A percentile compares a stretch with the other conserved stretches of the same genome.
Evolutionary conservation across 1,139 yeast species (phyloP).

Genomic region (Arxiozyma telluris): DNA sequence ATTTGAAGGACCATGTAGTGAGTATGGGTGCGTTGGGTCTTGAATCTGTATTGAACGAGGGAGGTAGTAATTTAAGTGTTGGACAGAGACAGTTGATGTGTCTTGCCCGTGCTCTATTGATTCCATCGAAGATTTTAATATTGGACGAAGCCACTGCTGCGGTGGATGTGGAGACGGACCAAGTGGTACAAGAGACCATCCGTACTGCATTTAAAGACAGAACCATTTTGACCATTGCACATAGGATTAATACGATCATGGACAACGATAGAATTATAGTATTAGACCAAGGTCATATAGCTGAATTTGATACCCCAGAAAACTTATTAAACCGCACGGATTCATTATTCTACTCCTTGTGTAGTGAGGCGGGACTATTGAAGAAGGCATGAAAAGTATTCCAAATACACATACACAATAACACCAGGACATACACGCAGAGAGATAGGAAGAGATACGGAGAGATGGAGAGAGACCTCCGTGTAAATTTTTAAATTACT

Average conservation of each 20-base stretch:
- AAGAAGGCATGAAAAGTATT: background rate
- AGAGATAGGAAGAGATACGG: too few species aligned
- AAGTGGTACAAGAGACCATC: conserved; percentile 77
- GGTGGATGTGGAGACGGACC: conserved; percentile 91
- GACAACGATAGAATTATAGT: conserved; percentile 87
- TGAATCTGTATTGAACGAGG: conserved; percentile 61
- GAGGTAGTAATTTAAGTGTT: conserved; percentile 80
- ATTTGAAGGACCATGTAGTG: conserved; percentile 64
- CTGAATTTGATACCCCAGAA: conserved; percentile 78
- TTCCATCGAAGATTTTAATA: conserved; percentile 68
- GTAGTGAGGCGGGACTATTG: conserved; percentile 42
- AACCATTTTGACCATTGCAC: conserved; percentile 91
- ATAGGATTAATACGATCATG: conserved; percentile 84
- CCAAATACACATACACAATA: too few species aligned
- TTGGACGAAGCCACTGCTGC: conserved; percentile 97
- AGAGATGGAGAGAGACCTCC: too few species aligned
- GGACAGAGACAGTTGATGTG: conserved; percentile 93
- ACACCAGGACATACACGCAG: too few species aligned
- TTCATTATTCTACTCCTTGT: conserved; percentile 68
- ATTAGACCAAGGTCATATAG: conserved; percentile 73
- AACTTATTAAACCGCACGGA: conserved; percentile 56
- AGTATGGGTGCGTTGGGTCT: conserved; percentile 46
- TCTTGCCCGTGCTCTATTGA: conserved; percentile 76
- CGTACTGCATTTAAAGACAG: conserved; percentile 77
- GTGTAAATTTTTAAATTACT: too few species aligned